phyloP scores from a whole-genome alignment of 208 protist species.

The Novymonas esmeraldas region DNA sequence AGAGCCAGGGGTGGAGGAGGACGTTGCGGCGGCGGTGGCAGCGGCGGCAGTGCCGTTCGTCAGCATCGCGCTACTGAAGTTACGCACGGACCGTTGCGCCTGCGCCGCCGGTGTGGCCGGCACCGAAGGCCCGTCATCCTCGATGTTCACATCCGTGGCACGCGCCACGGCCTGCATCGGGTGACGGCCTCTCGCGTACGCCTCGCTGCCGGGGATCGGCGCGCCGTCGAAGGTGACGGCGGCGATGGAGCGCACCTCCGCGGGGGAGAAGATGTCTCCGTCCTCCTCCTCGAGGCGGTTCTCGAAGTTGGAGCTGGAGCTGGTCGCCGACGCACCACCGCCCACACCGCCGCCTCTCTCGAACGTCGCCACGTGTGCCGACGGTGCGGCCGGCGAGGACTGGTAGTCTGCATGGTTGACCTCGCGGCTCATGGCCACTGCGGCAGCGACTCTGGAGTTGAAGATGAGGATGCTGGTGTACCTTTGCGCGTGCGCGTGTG shows the following conservation, averaged over 20 bases:
- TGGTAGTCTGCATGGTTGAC: neutral
- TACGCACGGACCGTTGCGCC: constrained; percentile 2
- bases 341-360: neutral
- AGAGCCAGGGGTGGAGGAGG: too few species aligned
- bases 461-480: neutral
- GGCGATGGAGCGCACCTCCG: constrained; percentile 8
- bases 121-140: constrained; percentile 2
- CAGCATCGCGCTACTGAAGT: constrained; percentile 3
- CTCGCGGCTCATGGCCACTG: neutral
- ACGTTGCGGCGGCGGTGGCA: too few species aligned
- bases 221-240: constrained; percentile 5
- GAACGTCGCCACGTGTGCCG: neutral
- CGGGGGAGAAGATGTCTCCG: constrained; percentile 13
- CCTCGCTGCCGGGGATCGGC: neutral
- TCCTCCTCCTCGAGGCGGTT: neutral
- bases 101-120: constrained; percentile 2
- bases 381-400: neutral
- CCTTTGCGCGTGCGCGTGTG: neutral
- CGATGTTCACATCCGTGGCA: constrained; percentile 22
- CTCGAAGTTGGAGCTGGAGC: constrained; percentile 23
- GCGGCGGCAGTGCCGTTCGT: too few species aligned
- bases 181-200: neutral
- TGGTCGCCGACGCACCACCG: neutral
- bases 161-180: neutral
- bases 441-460: neutral